Evolutionary conservation across 2,329 filamentous ascomycete genomes (phyloP), one percentile per base, ranked within the genome.

Genomic region (Dactylonectria macrodidyma): DNA sequence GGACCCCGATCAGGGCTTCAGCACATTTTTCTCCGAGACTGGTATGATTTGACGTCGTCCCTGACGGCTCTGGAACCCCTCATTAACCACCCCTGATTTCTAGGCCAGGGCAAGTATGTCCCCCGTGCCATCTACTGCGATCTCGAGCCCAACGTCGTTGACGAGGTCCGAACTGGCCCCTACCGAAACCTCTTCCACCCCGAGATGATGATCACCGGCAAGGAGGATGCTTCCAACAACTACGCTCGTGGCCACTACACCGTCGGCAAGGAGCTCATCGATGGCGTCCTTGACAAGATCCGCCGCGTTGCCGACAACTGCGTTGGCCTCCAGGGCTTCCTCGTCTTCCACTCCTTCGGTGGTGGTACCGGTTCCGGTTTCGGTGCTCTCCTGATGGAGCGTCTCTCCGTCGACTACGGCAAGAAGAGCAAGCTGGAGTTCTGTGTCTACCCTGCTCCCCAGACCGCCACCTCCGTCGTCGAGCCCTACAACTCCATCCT

Each of bases 341-440:
- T 98, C 75, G 95, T 99, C 81, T 98, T 98, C 93, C 96, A 99
- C 92, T 98, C 95, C 68, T 98, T 99, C 83, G 96, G 96, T 86
- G 96, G 96, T 86, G 96, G 96, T 88, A 99, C 96, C 78, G 96
- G 96, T 79, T 99, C 96, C 78, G 96, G 96, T 81, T 99, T 99
- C 84, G 96, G 96, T 86, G 96, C 96, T 79, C 91, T 99, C 76
- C 89, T 99, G 78, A 97, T 99, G 95, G 96, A 99, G 89, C 95
- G 96, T 82, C 91, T 99, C 71, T 98, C 96, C 41, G 94, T 98
- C 80, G 96, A 99, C 87, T 99, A 98, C 82, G 95, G 96, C 88
- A 99, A 99, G 92, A 99, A 99, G 92, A 97, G 93, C 90, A 99
- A 99, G 92, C 91, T 99, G 73, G 96, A 99, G 86, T 99, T 99